Evolutionary conservation across 768 basidiomycete genomes (phyloP).

Genomic region (Dioszegia crocea): DNA sequence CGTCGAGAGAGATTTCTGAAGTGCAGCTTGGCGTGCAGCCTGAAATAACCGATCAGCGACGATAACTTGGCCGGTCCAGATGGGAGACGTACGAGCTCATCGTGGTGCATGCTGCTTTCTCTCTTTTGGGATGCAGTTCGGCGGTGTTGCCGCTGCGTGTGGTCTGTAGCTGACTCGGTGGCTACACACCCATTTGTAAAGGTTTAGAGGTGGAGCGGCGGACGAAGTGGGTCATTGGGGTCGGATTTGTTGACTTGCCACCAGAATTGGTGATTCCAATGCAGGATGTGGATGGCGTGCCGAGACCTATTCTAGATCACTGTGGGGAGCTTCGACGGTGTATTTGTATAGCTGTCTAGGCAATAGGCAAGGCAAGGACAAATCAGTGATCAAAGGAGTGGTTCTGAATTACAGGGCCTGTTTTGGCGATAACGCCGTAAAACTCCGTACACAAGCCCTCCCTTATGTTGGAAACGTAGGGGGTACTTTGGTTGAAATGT

Average conservation of each 20-base stretch:
- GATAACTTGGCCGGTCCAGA: too few species aligned
- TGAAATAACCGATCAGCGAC: too few species aligned
- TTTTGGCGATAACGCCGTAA: not conserved
- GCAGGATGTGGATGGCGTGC: not conserved
- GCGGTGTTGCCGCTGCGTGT: not conserved
- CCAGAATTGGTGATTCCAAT: not conserved
- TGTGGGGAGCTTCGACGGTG: too few species aligned
- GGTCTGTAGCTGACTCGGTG: not conserved
- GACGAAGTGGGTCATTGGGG: not conserved
- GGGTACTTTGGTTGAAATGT: too few species aligned
- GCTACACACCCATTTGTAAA: conserved; percentile 1
- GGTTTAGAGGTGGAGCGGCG: not conserved
- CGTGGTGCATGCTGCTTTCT: conserved; percentile 1
- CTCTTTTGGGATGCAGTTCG: not conserved
- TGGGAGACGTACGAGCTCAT: not conserved
- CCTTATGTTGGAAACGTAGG: too few species aligned
- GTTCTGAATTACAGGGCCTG: not conserved
- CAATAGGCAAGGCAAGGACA: too few species aligned
- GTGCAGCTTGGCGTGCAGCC: conserved; percentile 37
- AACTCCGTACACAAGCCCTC: not conserved
- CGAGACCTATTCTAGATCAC: too few species aligned
- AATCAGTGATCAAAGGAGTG: not conserved
- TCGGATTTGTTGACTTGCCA: not conserved
- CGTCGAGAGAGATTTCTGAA: conserved; percentile 41
- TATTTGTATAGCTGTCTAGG: too few species aligned